Conservation (phyloP, 805 yeast genomes). For the Torulaspora delbrueckii region DNA sequence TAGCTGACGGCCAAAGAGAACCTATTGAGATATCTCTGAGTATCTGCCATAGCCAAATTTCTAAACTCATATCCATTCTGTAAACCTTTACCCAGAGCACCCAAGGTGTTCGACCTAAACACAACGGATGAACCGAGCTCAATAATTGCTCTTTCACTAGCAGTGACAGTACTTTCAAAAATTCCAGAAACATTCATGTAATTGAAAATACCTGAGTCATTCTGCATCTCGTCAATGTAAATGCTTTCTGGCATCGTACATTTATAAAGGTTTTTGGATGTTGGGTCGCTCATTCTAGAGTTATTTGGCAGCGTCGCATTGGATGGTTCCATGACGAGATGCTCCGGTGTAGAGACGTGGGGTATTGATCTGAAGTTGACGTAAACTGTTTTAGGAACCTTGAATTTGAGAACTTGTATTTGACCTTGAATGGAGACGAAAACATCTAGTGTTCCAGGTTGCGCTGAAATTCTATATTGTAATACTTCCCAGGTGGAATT, state of each 20-base stretch:
- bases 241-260: constrained; percentile 63
- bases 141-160: constrained; percentile 70
- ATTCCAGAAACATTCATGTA: constrained; percentile 59
- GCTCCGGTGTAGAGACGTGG: constrained; percentile 36
- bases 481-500: constrained; percentile 82
- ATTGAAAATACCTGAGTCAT: constrained; percentile 59
- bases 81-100: constrained; percentile 79
- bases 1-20: constrained; percentile 57
- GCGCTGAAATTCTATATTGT: constrained; percentile 55
- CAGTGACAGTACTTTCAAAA: constrained; percentile 67
- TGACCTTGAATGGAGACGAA: constrained; percentile 62
- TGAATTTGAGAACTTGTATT: constrained; percentile 67
- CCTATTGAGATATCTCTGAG: constrained; percentile 49
- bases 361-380: constrained; percentile 58
- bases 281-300: constrained; percentile 38
- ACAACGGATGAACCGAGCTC: constrained; percentile 70
- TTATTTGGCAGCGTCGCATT: constrained; percentile 69
- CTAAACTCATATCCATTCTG: constrained; percentile 75
- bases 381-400: constrained; percentile 68
- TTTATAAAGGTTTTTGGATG: constrained; percentile 47
- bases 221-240: constrained; percentile 51
- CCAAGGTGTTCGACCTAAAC: constrained; percentile 67
- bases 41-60: constrained; percentile 45
- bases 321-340: constrained; percentile 54
- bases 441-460: constrained; percentile 75